Evolutionary conservation across 2,329 filamentous ascomycete genomes (phyloP), one percentile per base, ranked within the genome.

Genomic region (Fusarium sp.): DNA sequence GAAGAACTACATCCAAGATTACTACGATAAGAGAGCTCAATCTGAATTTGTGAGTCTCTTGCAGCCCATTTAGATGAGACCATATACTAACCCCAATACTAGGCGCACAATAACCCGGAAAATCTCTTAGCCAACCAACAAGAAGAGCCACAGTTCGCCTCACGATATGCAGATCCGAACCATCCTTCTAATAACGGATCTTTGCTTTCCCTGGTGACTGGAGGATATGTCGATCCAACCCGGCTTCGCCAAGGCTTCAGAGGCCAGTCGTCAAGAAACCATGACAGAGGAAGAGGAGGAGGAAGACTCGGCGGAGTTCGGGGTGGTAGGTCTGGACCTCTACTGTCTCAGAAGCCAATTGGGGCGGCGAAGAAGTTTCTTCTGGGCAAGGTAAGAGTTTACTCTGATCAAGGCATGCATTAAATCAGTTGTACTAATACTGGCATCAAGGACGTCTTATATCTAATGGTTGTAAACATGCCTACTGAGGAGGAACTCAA

Each of bases 391-490:
- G 59, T 62, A 62, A 47, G 2, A 1, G n/a, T 17, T 3, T 8
- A 5, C 2, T 3, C 3, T 19, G 1, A 10, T 2, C 4, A 7
- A 3, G 3, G 13, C 5, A 15, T n/a, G 1, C 5, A 7, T 17
- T 0, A 7, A 7, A 4, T 14, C 2, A 1, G 1, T 3, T 5
- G 21, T 7, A 14, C 42, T 62, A 17, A 62, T 22, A 6, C 14
- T 3, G 4, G 9, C 7, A 7, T 3, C 5, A 19, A 62, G 57
- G 59, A 62, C 7, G 17, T 62, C n/a, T 28, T 62, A 17, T 62
- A 62, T 31, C 7, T 62, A 1, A 47, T 62, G 59, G 59, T 62
- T 14, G 59, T 55, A 5, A 62, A 62, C 17, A 13, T 62, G 28
- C 59, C 59, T 0, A 56, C 36, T 2, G 57, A 62, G 5, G 42